Evolutionary conservation across 495 filamentous ascomycete genomes (phyloP), one percentile per base, ranked within the genome.

Genomic region (Acidiella bohemica): DNA sequence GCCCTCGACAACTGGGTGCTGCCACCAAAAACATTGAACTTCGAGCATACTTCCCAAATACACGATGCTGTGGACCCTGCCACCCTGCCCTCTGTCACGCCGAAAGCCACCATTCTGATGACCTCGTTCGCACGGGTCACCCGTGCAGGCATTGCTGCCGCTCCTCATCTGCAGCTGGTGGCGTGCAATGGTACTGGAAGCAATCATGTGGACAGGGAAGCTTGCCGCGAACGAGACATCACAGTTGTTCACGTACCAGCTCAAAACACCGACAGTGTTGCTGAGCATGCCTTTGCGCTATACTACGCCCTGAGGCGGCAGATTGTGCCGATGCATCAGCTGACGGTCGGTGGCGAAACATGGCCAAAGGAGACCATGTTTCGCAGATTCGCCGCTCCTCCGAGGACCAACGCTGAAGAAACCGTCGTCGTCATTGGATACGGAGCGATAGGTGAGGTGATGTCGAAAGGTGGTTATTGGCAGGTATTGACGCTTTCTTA

Each of bases 241-340:
- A 45, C 51, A 0, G 64, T 75, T 0, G 54, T 52, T 32, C 67
- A 71, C 53, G 63, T 61, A 1, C 70, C 69, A 10, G 58, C 58
- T 9, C 63, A 65, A 21, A 73, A 71, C 38, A 57, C 66, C 8
- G 65, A 65, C 14, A 55, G 59, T 9, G 71, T 75, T 2, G 64
- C 59, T n/a, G 71, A 75, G 48, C 70, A 75, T 54, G 65, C 63
- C 0, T 55, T 75, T 12, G 63, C 61, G 17, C 47, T 74, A 34
- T 75, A 72, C 44, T 75, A 72, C 50, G 60, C 68, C 3, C 53
- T 65, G 32, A 58, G 70, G 30, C 58, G 73, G 31, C 61, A 59
- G n/a, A 50, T 72, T 5, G 51, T 64, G 6, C 43, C 57, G 13
- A 54, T 70, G 53, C 63, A 61, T 56, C 38, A 36, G 17, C 33